Evolutionary conservation across 192 early-diverging fungal genomes (phyloP).

Genomic region (Spizellomyces punctatus): DNA sequence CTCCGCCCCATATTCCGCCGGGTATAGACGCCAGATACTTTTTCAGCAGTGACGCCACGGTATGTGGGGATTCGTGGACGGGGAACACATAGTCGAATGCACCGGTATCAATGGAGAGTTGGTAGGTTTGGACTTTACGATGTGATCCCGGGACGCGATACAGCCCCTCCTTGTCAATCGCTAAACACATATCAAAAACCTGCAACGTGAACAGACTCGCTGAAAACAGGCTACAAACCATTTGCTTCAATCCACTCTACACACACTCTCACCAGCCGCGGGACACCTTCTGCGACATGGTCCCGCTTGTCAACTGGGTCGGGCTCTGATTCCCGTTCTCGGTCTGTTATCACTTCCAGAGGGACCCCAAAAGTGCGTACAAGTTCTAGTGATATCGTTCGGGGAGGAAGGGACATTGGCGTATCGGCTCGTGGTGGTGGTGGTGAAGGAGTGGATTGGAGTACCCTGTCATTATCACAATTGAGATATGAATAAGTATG

Average conservation of each 20-base stretch:
- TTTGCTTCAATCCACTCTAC: too few species aligned
- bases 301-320: not conserved
- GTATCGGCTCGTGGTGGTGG: not conserved
- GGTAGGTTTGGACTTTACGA: slow-evolving; percentile 31
- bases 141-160: slow-evolving; percentile 39
- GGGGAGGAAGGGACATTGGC: not conserved
- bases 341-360: not conserved
- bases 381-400: slow-evolving; percentile 2
- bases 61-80: slow-evolving; percentile 9
- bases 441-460: not conserved
- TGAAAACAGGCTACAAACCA: too few species aligned
- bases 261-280: too few species aligned
- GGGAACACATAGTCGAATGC: not conserved
- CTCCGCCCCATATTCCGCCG: slow-evolving; percentile 5
- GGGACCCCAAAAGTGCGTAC: slow-evolving; percentile 11
- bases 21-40: slow-evolving; percentile 15
- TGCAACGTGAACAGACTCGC: not conserved
- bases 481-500: too few species aligned
- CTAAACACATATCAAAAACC: not conserved
- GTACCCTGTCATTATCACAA: too few species aligned
- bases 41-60: slow-evolving; percentile 23
- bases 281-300: not conserved
- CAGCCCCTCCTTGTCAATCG: slow-evolving; percentile 33
- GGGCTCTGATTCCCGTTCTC: slow-evolving; percentile 6
- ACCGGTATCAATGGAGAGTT: slow-evolving; percentile 11